Conservation (phyloP, 768 basidiomycete species). For the Amyloporia xantha region DNA sequence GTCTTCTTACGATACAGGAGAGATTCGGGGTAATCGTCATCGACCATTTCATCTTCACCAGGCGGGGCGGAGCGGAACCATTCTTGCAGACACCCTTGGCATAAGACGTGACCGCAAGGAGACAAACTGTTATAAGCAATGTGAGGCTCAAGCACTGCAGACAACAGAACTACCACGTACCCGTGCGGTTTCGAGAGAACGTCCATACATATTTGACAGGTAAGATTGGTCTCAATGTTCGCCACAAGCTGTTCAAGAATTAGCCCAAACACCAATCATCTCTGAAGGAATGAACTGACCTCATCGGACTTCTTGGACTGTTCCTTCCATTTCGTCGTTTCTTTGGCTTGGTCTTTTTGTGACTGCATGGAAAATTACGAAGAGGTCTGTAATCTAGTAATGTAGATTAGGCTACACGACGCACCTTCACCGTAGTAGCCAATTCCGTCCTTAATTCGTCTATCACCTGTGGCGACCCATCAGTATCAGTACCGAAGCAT, state of each 20-base stretch:
- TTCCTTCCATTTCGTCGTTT: slow-evolving; percentile 51
- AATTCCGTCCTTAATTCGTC: slow-evolving; percentile 22
- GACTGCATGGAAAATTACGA: slow-evolving; percentile 11
- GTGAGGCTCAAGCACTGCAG: background rate
- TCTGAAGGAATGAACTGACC: slow-evolving; percentile 27
- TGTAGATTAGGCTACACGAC: background rate
- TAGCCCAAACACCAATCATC: background rate
- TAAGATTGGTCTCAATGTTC: slow-evolving; percentile 50
- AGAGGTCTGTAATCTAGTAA: background rate
- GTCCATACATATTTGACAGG: slow-evolving; percentile 79
- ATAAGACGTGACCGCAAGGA: slow-evolving; percentile 78
- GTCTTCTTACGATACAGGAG: slow-evolving; percentile 57
- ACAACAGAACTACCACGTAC: slow-evolving; percentile 35
- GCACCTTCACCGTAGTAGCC: slow-evolving; percentile 15
- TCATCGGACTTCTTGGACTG: slow-evolving; percentile 52
- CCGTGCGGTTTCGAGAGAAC: slow-evolving; percentile 56
- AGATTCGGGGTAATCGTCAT: slow-evolving; percentile 35
- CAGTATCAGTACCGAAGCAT: no score
- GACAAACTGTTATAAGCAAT: slow-evolving; percentile 46
- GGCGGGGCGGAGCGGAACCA: slow-evolving; percentile 72
- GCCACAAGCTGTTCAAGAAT: slow-evolving; percentile 35
- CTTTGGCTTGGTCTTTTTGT: slow-evolving; percentile 26
- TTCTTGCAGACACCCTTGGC: slow-evolving; percentile 61
- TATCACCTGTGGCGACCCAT: slow-evolving; percentile 20
- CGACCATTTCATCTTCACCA: slow-evolving; percentile 37